phyloP scores from a whole-genome alignment of 768 basidiomycete species.

The Krasilnikovozyma curviuscula region DNA sequence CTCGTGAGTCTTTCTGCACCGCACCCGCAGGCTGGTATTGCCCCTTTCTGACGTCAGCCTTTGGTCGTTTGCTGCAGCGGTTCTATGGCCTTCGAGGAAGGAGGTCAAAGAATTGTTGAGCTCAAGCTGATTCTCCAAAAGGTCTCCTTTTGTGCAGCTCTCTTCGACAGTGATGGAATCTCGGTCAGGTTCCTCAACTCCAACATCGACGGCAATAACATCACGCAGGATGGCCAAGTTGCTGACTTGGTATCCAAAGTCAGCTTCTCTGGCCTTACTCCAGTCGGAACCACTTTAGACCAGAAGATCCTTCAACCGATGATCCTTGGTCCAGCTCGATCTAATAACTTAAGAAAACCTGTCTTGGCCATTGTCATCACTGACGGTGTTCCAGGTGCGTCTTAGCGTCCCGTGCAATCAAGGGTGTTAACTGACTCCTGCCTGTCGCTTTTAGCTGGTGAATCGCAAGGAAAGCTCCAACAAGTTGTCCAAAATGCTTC shows the following conservation, averaged over 20 bases:
- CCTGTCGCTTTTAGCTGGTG: too few relatives aligned
- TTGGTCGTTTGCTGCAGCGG: background rate
- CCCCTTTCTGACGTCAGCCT: background rate
- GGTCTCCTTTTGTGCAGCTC: slow-evolving; percentile 26
- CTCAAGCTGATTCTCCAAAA: slow-evolving; percentile 22
- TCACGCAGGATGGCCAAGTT: slow-evolving; percentile 3
- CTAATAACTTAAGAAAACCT: slow-evolving; percentile 26
- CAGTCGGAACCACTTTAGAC: slow-evolving; percentile 22
- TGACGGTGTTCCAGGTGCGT: too few relatives aligned
- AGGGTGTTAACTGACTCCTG: too few relatives aligned
- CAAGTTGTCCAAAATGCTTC: slow-evolving; percentile 22
- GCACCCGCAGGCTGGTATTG: too few relatives aligned
- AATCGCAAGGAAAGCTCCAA: too few relatives aligned
- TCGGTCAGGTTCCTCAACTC: slow-evolving; percentile 29
- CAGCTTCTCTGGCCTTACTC: slow-evolving; percentile 21
- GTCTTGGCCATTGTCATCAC: slow-evolving; percentile 26
- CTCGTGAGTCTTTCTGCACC: background rate
- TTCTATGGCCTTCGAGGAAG: slow-evolving; percentile 27
- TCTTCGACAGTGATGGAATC: slow-evolving; percentile 31
- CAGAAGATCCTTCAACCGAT: slow-evolving; percentile 29
- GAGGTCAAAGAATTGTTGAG: slow-evolving; percentile 30
- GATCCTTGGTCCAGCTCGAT: slow-evolving; percentile 26
- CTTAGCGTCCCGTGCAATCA: too few relatives aligned
- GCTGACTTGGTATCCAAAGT: slow-evolving; percentile 23
- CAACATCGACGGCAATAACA: slow-evolving; percentile 11